Base-by-base conservation (phyloP, 805 yeast species). In the Metschnikowia lochheadii region DNA sequence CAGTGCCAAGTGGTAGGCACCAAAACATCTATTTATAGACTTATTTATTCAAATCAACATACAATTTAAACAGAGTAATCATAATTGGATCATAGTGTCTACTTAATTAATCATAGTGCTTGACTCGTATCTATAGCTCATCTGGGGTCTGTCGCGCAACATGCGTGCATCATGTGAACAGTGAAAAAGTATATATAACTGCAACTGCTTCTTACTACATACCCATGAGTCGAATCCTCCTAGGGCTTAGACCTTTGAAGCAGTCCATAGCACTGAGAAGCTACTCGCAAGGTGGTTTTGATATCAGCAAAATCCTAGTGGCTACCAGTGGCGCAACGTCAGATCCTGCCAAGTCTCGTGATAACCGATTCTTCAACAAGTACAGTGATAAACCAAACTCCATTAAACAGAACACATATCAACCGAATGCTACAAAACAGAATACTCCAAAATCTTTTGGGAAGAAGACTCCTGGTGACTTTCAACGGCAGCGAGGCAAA, bases 1-100 rank as follows among this genome's bases (percentile, higher is more conserved):
- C 23, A 84, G 84, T 3, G 78, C 80, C 14, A 80, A 77, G 53
- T 82, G 87, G 87, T 82, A 23, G 32, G 42, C 10, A 13, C 26
- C 15, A 23, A 8, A 23, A 14, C 11, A 15, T 31, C 44, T 7
- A 29, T 41, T 23, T 15, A 29, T 29, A 40, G 13, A 17, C 15
- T 15, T 23, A 39, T n/a, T 21, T 23, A 39, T 39, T 39, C 17
- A 23, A 23, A n/a, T 4, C 14, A 23, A n/a, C n/a, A n/a, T 23
- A 4, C 14, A 20, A 37, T 10, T 23, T 10, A 11, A 34, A 13
- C 20, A 20, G 29, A 6, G 20, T 21, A 10, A 18, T 26, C 2
- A 26, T 26, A 8, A 26, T 26, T 11, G 29, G 29, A 8, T 26
- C 10, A 26, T 8, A 26, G 29, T 10, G 11, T 8, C 11, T 8